phyloP scores from a whole-genome alignment of 305 asterid species.

The Fraxinus paxiana region DNA sequence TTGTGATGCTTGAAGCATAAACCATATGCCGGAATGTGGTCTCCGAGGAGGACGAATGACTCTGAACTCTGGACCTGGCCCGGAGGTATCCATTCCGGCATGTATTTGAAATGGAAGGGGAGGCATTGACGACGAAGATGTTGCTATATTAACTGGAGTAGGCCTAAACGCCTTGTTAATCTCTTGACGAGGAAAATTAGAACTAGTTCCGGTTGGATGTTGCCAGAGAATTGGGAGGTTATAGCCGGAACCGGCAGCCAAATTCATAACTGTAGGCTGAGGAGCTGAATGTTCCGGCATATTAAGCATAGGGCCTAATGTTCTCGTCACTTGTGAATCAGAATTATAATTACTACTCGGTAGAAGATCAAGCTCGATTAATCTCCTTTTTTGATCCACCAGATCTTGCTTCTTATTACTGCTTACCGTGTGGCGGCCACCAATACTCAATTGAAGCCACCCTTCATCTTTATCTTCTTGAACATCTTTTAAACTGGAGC shows the following conservation, averaged over 20 bases:
- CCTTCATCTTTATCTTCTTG: constrained; percentile 16
- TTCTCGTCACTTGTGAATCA: constrained; percentile 14
- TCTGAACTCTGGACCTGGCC: constrained; percentile 51
- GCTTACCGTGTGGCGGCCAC: constrained; percentile 26
- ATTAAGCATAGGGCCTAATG: constrained; percentile 6
- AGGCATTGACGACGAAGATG: constrained; percentile 23
- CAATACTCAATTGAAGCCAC: constrained; percentile 81
- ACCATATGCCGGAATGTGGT: constrained; percentile 88
- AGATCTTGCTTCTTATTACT: background rate
- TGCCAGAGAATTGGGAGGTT: constrained; percentile 29
- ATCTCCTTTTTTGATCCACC: constrained; percentile 8
- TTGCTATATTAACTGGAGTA: constrained; percentile 24
- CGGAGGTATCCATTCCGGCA: constrained; percentile 28
- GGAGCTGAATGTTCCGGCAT: constrained; percentile 33
- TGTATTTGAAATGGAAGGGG: constrained; percentile 39
- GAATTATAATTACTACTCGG: constrained; percentile 23
- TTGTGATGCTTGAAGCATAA: constrained; percentile 66
- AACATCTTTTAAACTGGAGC: constrained; percentile 37
- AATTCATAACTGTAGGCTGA: constrained; percentile 27
- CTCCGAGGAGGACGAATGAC: constrained; percentile 70
- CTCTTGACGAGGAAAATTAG: constrained; percentile 31
- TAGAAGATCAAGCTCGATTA: constrained; percentile 68
- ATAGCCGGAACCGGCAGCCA: background rate
- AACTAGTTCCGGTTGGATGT: constrained; percentile 22
- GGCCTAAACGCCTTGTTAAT: constrained; percentile 56